Evolutionary conservation across 2,329 filamentous ascomycete genomes (phyloP), one percentile per base, ranked within the genome.

Genomic region (Diaporthe amygdali): DNA sequence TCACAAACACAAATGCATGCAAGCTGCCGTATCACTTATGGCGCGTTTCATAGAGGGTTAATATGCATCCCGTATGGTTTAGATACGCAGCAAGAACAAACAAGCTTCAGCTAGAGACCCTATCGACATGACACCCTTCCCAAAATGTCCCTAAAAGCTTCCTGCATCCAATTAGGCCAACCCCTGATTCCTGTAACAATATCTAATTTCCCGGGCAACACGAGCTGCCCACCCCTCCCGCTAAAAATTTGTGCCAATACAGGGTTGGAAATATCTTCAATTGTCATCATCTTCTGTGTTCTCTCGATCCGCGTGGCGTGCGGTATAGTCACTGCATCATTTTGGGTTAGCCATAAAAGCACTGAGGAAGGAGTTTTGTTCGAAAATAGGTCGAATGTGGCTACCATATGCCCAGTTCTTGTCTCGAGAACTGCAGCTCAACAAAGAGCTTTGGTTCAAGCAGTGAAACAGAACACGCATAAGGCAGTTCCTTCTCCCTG

Each of bases 161-260:
- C 72, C 74, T 81, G 75, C 25, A 78, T 3, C 82, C 82, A 84
- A 1, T 76, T 79, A 1, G 82, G 85, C 78, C 81, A 82, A 0
- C 80, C 84, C 68, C 85, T 79, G 41, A 87, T 73, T 9, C 76
- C 76, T 5, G 79, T 77, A 17, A 79, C 56, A 49, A 55, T 34
- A 7, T 75, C 63, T 15, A 73, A 74, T 2, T 74, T 54, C 14
- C 70, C 75, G 7, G 88, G 84, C 30, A 89, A 74, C 25, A 88
- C 80, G 20, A 88, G 76, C 74, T 86, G 83, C 5, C 83, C 86
- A 72, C 85, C 85, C 64, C 82, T 81, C 61, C 86, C 83, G 41
- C 79, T 83, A 25, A 87, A 76, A 14, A 90, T 81, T 74, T 88
- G 85, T 71, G 81, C 81, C 49, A 88, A 83, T 6, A 89, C 82